Base-by-base conservation (phyloP, 768 basidiomycete species). In the Strobilomyces echinocephalus region DNA sequence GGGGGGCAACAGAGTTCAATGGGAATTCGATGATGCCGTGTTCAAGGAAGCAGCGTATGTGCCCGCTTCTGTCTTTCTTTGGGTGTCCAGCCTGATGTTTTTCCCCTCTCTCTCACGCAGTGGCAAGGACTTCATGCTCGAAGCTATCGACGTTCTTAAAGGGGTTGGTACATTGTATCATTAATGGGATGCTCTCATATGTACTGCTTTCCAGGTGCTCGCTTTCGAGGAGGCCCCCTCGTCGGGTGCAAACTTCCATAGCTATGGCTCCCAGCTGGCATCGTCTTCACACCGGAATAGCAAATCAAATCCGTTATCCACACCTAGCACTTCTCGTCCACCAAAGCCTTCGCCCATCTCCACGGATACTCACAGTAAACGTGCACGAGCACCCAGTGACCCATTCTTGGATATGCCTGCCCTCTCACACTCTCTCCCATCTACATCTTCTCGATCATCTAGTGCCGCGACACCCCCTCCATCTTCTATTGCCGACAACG, bases 1-100 rank as follows among this genome's bases (percentile, higher is more conserved):
- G 33, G 93, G 91, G 43, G 68, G 70, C 31, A 76, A 74, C 61
- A 76, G 80, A 61, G 83, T 95, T 50, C 80, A 88, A 62, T 95
- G 93, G 93, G 90, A 93, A 74, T 75, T 95, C 20, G 93, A 95
- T 69, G 93, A 95, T 74, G 91, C 91, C 18, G 90, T 95, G 15
- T 91, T 95, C 73, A 87, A 92, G 65, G 93, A 95, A 72, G 82
- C 91, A 58, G 92, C 89, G 92, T 92, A 77, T 76, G 92, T 81
- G 33, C 35, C 31, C 42, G 50, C 31, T 54, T 56, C 50, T 57
- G 40, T 50, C 49, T 38, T 26, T 5, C 24, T 24, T 52, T 35
- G 28, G 33, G 43, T 56, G 35, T 50, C 53, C 57, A 16, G 26
- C 57, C 57, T 57, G 26, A 63, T 45, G 21, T 56, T 53, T 58